phyloP scores from a whole-genome alignment of 208 protist species.

The Crithidia fasciculata region DNA sequence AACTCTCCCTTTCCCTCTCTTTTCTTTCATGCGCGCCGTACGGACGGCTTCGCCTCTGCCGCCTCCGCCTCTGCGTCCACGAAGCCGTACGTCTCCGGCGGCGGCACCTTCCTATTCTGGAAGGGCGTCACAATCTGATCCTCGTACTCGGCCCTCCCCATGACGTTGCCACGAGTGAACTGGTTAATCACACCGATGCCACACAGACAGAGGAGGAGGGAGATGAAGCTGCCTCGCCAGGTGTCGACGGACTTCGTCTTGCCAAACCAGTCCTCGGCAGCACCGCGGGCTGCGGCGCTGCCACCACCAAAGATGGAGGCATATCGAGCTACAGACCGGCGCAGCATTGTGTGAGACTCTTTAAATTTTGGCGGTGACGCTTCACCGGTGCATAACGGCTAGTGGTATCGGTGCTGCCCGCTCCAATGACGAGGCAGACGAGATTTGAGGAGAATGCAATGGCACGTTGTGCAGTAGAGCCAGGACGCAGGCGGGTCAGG shows the following conservation, averaged over 20 bases:
- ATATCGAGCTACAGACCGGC: neutral
- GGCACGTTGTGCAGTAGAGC: too few relatives aligned
- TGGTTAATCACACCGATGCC: constrained; percentile 76
- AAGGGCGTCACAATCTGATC: constrained; percentile 36
- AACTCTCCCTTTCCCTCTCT: neutral
- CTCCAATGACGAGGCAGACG: too few relatives aligned
- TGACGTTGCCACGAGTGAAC: constrained; percentile 65
- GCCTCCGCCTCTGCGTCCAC: constrained; percentile 45
- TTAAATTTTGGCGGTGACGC: too few relatives aligned
- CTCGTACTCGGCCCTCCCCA: constrained; percentile 70
- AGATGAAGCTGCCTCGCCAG: constrained; percentile 40
- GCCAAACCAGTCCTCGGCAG: constrained; percentile 69
- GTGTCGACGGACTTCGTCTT: constrained; percentile 17
- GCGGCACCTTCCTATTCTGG: constrained; percentile 21
- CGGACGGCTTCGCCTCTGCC: neutral
- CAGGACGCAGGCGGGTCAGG: too few relatives aligned
- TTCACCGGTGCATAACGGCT: too few relatives aligned
- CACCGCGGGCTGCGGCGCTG: constrained; percentile 29
- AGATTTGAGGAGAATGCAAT: too few relatives aligned
- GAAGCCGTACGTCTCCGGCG: constrained; percentile 65
- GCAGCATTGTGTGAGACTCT: neutral
- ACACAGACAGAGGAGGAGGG: constrained; percentile 43
- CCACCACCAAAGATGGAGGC: constrained; percentile 24
- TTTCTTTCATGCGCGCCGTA: neutral
- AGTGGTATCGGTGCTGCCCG: too few relatives aligned